phyloP scores from a whole-genome alignment of 371 early-diverging fungal species.

The Batkoa obscura region DNA sequence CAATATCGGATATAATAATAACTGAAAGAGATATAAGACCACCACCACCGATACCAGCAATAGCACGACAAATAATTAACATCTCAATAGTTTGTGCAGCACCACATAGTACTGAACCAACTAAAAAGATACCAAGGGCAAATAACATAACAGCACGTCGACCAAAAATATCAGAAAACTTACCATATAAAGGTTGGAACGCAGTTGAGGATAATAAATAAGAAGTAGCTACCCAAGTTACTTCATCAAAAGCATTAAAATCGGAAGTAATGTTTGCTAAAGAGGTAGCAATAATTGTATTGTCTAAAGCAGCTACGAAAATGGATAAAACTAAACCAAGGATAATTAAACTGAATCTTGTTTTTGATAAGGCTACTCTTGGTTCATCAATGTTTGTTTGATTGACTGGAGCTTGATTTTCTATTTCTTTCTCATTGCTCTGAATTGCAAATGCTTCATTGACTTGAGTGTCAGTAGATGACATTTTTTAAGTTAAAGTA shows the following conservation, averaged over 20 bases:
- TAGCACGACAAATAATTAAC: constrained; percentile 51
- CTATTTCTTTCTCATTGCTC: no score
- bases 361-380: background rate
- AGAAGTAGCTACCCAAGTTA: constrained; percentile 54
- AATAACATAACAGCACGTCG: constrained; percentile 31
- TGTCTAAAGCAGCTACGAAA: constrained; percentile 42
- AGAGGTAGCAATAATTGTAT: constrained; percentile 64
- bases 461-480: no score
- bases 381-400: no score
- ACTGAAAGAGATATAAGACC: constrained; percentile 46
- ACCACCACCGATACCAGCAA: constrained; percentile 65
- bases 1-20: constrained; percentile 34
- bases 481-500: no score
- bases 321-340: constrained; percentile 17
- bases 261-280: constrained; percentile 54
- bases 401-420: no score
- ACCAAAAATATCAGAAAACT: constrained; percentile 42
- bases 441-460: no score
- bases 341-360: background rate
- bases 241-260: constrained; percentile 35
- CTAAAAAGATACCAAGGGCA: constrained; percentile 29
- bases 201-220: constrained; percentile 58
- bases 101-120: constrained; percentile 35
- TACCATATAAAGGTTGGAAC: constrained; percentile 49
- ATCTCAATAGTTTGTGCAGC: constrained; percentile 23